Evolutionary conservation across 805 yeast genomes (phyloP).

Genomic region (Yarrowia sp.): DNA sequence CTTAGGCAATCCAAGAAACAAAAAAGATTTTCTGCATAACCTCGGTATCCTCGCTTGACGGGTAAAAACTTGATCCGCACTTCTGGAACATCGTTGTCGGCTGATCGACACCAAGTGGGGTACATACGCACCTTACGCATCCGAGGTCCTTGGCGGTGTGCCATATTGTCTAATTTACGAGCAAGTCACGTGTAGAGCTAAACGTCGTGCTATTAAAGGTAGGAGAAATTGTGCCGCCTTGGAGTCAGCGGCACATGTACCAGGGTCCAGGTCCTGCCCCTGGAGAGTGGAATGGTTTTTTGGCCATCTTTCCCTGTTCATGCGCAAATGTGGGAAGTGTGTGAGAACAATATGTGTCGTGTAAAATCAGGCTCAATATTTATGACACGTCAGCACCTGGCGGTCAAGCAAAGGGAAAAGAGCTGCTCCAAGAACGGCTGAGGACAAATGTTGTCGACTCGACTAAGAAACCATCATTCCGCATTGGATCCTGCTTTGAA

Average conservation of each 20-base stretch:
- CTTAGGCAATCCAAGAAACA: neutral
- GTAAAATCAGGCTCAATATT: too few relatives aligned
- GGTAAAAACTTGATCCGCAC: neutral
- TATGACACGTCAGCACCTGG: too few relatives aligned
- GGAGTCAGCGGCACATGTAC: too few relatives aligned
- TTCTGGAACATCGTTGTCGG: constrained; percentile 10
- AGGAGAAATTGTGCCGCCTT: too few relatives aligned
- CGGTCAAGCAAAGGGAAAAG: too few relatives aligned
- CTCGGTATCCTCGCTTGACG: neutral
- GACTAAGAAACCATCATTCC: neutral
- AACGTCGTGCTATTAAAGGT: too few relatives aligned
- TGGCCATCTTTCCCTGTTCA: too few relatives aligned
- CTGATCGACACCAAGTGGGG: constrained; percentile 15
- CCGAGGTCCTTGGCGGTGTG: constrained; percentile 12
- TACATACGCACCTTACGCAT: constrained; percentile 2
- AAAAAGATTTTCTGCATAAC: neutral
- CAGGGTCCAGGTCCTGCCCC: too few relatives aligned
- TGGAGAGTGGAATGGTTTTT: too few relatives aligned
- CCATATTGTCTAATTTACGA: neutral
- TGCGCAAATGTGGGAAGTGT: too few relatives aligned
- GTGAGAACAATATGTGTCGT: too few relatives aligned
- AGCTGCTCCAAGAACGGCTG: neutral
- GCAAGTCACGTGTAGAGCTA: neutral
- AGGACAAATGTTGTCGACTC: neutral
- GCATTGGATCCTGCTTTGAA: neutral